Conservation (phyloP, 768 basidiomycete genomes). For the Mycena venus region DNA sequence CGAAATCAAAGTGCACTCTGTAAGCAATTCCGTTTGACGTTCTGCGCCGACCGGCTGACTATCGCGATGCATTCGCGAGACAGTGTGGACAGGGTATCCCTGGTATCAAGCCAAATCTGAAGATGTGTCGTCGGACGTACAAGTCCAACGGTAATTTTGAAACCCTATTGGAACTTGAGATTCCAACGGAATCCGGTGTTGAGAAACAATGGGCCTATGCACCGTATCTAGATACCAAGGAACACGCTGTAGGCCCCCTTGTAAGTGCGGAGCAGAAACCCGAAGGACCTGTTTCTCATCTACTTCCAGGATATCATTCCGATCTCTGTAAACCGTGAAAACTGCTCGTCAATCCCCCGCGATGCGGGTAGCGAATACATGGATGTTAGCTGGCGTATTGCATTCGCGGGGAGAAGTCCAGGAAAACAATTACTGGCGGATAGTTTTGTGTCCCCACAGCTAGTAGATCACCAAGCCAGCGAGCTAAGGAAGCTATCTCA, state of each 20-base stretch:
- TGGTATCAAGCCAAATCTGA: conserved; percentile 32
- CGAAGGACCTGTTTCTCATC: not conserved
- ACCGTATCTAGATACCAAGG: conserved; percentile 44
- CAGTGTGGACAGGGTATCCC: conserved; percentile 39
- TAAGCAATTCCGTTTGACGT: conserved; percentile 22
- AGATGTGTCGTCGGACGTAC: conserved; percentile 41
- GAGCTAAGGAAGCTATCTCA: conserved; percentile 34
- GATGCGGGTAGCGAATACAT: conserved; percentile 38
- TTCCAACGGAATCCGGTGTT: conserved; percentile 25
- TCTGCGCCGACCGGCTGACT: not conserved
- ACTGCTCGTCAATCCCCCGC: conserved; percentile 28
- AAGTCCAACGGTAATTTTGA: conserved; percentile 44
- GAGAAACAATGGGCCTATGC: conserved; percentile 47
- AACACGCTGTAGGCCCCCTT: conserved; percentile 43
- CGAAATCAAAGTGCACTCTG: conserved; percentile 37
- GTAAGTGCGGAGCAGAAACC: conserved; percentile 30
- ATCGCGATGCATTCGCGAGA: too few species aligned
- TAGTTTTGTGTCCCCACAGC: conserved; percentile 6
- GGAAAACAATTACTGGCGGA: conserved; percentile 38
- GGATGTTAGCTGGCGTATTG: conserved; percentile 51
- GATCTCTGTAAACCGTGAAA: conserved; percentile 48
- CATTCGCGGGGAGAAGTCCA: conserved; percentile 43
- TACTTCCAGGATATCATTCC: conserved; percentile 45
- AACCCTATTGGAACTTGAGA: conserved; percentile 42
- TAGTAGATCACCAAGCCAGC: conserved; percentile 35